Conservation (phyloP, 345 rosid species). For the Cardiospermum halicacabum region DNA sequence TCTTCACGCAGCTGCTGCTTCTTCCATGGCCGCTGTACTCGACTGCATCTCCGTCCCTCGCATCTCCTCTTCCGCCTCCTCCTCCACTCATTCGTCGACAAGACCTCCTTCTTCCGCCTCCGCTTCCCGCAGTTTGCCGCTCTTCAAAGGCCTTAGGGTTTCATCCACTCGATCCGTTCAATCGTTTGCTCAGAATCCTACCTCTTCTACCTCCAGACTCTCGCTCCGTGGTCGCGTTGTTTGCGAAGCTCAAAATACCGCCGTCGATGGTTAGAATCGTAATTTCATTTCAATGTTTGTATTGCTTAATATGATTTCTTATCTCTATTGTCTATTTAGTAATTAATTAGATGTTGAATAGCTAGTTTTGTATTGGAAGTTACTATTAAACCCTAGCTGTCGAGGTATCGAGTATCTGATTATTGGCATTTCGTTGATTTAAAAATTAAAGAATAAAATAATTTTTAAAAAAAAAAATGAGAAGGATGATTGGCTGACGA, state of each 20-base stretch:
- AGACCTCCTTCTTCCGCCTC: conserved; percentile 15
- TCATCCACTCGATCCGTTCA: conserved; percentile 6
- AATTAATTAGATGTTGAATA: background rate
- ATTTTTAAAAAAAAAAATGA: no score
- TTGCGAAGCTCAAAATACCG: conserved; percentile 28
- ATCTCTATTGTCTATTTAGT: background rate
- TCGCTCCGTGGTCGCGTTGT: conserved; percentile 17
- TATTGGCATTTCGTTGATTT: no score
- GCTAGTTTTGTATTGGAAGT: background rate
- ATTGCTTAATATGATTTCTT: background rate
- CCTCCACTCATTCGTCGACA: background rate
- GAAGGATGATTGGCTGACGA: no score
- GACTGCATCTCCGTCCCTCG: conserved; percentile 10
- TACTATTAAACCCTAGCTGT: background rate
- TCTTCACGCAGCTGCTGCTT: background rate
- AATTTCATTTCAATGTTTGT: background rate
- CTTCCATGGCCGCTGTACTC: conserved; percentile 24
- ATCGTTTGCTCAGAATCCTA: conserved; percentile 9
- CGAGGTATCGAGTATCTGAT: background rate
- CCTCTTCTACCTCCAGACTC: background rate
- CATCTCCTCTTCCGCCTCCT: background rate
- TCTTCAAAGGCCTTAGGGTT: conserved; percentile 21
- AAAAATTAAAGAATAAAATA: no score
- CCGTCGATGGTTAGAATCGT: conserved; percentile 19
- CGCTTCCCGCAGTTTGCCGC: conserved; percentile 7